phyloP scores from a whole-genome alignment of 1,284 basidiomycete genomes.

The Ganoderma sinense region DNA sequence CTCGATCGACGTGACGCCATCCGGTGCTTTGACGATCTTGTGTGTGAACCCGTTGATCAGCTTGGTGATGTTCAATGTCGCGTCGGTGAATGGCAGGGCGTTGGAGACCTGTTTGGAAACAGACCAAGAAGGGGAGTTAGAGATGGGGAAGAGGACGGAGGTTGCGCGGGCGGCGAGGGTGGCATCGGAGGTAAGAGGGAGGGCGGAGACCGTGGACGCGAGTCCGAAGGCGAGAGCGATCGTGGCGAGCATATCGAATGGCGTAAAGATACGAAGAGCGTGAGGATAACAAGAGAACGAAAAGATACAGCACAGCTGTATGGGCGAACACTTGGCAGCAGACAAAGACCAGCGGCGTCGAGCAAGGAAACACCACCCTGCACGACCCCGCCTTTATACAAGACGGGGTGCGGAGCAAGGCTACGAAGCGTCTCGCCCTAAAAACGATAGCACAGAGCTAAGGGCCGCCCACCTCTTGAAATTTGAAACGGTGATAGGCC shows the following conservation, averaged over 20 bases:
- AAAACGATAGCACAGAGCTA: slow-evolving; percentile 1
- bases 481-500: not conserved
- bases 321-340: slow-evolving; percentile 6
- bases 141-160: slow-evolving; percentile 52
- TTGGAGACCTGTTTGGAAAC: slow-evolving; percentile 41
- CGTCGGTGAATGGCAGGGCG: slow-evolving; percentile 49
- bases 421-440: not conserved
- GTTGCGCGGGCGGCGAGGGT: slow-evolving; percentile 16
- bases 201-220: slow-evolving; percentile 24
- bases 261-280: not conserved
- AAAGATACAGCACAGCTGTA: slow-evolving; percentile 19
- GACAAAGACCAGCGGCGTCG: slow-evolving; percentile 29
- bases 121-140: slow-evolving; percentile 48
- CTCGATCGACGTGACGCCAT: slow-evolving; percentile 57
- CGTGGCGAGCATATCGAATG: slow-evolving; percentile 18
- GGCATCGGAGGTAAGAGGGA: slow-evolving; percentile 17
- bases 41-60: slow-evolving; percentile 47
- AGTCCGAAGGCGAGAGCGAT: slow-evolving; percentile 26
- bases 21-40: slow-evolving; percentile 50
- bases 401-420: slow-evolving; percentile 4
- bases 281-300: slow-evolving; percentile 7
- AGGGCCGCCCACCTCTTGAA: not conserved
- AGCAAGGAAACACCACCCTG: slow-evolving; percentile 14
- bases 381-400: slow-evolving; percentile 16
- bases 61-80: slow-evolving; percentile 50